Base-by-base conservation (phyloP, 495 filamentous ascomycete genomes). In the Lindgomyces ingoldianus region DNA sequence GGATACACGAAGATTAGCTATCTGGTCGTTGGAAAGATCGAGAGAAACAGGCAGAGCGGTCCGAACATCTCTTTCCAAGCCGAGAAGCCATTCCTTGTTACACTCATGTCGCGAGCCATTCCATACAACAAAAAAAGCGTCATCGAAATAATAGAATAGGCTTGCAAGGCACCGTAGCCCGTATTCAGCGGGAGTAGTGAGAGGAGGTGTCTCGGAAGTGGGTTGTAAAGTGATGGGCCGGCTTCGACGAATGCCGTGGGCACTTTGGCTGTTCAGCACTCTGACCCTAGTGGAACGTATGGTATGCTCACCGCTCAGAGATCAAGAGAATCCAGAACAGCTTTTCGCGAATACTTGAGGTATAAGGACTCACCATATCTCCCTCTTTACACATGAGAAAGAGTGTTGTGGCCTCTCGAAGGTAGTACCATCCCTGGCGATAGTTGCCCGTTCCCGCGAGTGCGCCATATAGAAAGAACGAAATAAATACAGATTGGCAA, bases 401-500 rank as follows among this genome's bases (percentile, higher is more conserved):
- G 19, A 64, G 24, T 1, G 62, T 64, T 19, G 39, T 64, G 6
- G 62, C 62, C 29, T 64, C 62, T 12, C 62, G 24, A 9, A 64
- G 30, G 24, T 64, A 58, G 53, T 58, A 64, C 62, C 62, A 64
- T 1, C 49, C 62, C 62, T 58, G 52, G 1, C 25, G 3, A 33
- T 64, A 64, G 6, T 58, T 46, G 2, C 62, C 62, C 14, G 58
- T 45, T 24, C 53, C 52, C 9, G 62, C 62, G 21, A 29, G 26
- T 16, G 62, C 42, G 1, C 53, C 62, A 33, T 64, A 64, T 9
- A 64, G 45, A 25, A 64, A 64, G 62, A 64, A 64, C 16, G 53
- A 57, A 27, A 52, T 48, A 26, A 57, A 64, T 8, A 64, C 62
- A 0, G 52, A 49, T n/a, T 29, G 27, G 10, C 3, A n/a, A 9